Conservation (phyloP, 345 rosid genomes). For the Sonneratia alba region DNA sequence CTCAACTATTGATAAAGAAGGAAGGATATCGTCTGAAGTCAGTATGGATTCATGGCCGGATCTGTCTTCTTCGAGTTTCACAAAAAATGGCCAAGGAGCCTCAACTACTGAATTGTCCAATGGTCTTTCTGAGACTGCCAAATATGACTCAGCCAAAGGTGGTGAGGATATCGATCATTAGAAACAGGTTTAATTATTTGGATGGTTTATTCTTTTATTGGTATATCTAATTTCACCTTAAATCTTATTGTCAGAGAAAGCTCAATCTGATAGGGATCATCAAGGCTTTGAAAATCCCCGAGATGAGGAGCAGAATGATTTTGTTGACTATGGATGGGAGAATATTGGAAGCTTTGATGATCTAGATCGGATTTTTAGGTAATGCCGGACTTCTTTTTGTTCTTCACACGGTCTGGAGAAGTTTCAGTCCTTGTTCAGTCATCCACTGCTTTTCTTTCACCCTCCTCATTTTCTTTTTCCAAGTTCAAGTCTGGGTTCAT, state of each 20-base stretch:
- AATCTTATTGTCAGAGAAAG: slow-evolving; percentile 33
- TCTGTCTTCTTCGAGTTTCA: slow-evolving; percentile 32
- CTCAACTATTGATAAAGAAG: slow-evolving; percentile 28
- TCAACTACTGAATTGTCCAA: slow-evolving; percentile 39
- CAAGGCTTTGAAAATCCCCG: slow-evolving; percentile 42
- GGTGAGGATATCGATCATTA: slow-evolving; percentile 29
- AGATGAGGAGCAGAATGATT: slow-evolving; percentile 63
- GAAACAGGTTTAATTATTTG: slow-evolving; percentile 11
- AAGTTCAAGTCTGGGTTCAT: background rate
- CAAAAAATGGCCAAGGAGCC: slow-evolving; percentile 36
- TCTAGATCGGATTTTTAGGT: slow-evolving; percentile 90
- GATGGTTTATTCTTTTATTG: slow-evolving; percentile 12
- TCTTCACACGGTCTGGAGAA: background rate
- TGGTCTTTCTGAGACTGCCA: slow-evolving; percentile 32
- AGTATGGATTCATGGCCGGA: slow-evolving; percentile 48
- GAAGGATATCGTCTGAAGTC: slow-evolving; percentile 36
- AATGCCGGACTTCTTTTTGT: slow-evolving; percentile 19
- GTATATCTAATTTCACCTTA: slow-evolving; percentile 19
- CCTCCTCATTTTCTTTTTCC: background rate
- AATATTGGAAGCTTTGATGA: slow-evolving; percentile 95
- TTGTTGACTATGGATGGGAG: slow-evolving; percentile 82
- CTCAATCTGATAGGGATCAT: slow-evolving; percentile 43
- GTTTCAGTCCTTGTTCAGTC: background rate
- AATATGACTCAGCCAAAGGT: slow-evolving; percentile 34
- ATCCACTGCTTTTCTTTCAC: background rate